A percentile compares a stretch with the other conserved stretches of the same genome.
Conservation (phyloP, 2,329 filamentous ascomycete genomes). For the Aspergillus sp. region DNA sequence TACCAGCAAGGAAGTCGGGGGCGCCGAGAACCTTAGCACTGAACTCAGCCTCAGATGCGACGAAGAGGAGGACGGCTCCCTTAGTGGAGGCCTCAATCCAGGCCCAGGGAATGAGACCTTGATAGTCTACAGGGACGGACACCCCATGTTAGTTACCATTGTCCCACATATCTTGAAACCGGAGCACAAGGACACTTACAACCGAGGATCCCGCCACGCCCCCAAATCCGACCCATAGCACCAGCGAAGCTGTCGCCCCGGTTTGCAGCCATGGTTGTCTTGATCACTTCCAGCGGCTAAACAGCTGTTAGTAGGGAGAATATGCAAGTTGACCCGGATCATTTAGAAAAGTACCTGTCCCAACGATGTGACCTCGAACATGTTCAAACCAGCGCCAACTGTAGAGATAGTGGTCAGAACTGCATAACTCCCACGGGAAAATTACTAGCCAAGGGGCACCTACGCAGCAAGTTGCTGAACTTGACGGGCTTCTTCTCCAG, state of each 20-base stretch:
- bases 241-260: conserved; percentile 78
- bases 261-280: conserved; percentile 99
- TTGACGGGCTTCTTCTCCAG: conserved; percentile 99
- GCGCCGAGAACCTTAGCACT: conserved; percentile 80
- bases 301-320: conserved; percentile 47
- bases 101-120: conserved; percentile 98
- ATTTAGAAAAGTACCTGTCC: conserved; percentile 50
- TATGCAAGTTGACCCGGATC: conserved; percentile 3
- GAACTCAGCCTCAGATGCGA: conserved; percentile 97
- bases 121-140: conserved; percentile 63
- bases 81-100: conserved; percentile 99
- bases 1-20: conserved; percentile 81
- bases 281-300: conserved; percentile 93
- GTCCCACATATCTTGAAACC: conserved; percentile 9
- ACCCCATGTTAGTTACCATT: conserved; percentile 10
- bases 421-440: conserved; percentile 3
- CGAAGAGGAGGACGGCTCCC: conserved; percentile 97
- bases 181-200: conserved; percentile 58
- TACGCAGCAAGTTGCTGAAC: conserved; percentile 93
- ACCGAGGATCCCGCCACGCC: conserved; percentile 85
- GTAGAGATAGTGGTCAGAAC: conserved; percentile 16
- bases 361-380: conserved; percentile 79
- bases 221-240: conserved; percentile 84
- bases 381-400: conserved; percentile 86
- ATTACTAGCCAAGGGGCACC: conserved; percentile 22